Evolutionary conservation across 75 land plant genomes (phyloP), one percentile per base, ranked within the genome.

Genomic region (Larix kaempferi): DNA sequence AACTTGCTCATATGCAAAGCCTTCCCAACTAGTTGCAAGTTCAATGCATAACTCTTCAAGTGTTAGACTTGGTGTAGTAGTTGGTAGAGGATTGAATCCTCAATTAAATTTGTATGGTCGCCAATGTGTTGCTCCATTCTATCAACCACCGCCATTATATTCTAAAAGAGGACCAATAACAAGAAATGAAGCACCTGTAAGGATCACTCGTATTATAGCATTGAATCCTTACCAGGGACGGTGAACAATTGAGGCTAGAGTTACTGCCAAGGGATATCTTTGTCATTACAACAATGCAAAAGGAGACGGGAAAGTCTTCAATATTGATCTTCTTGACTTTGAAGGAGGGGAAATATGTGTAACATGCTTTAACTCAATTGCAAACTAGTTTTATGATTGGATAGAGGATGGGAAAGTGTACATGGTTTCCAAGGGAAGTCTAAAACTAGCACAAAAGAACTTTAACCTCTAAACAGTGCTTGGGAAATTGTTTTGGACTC

Each of bases 191-290:
- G 93, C 93, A 11, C 93, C 98, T 59, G 87, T n/a, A 26, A 78
- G 95, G 16, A 87, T 97, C 56, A 87, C 94, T 74, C 98, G 98
- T 0, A 94, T 97, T 57, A 79, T 90, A 69, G 93, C 95, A 27
- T 87, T 97, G 85, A 97, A 92, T 84, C 98, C 99, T 75, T 97
- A 97, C 75, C 98, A 91, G 72, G 95, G 98, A 14, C 81, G 98
- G 6, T 97, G 99, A 98, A 94, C 98, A 92, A 29, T 97, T 71
- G 94, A 92, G 78, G 99, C 98, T 22, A 84, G 98, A 78, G 95
- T 97, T 1, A 97, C 98, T 58, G 88, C 99, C 6, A 97, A 97
- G 79, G 86, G 94, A 26, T 94, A 94, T 35, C 73, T 97, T 14
- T 88, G 98, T 0, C 87, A 98, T 25, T 97, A 88, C 78, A 95